These are phyloP conservation scores for Thalia dealbata DNA, from an alignment of 176 grass and related monocot species.

Conservation along the genomic window DNA sequence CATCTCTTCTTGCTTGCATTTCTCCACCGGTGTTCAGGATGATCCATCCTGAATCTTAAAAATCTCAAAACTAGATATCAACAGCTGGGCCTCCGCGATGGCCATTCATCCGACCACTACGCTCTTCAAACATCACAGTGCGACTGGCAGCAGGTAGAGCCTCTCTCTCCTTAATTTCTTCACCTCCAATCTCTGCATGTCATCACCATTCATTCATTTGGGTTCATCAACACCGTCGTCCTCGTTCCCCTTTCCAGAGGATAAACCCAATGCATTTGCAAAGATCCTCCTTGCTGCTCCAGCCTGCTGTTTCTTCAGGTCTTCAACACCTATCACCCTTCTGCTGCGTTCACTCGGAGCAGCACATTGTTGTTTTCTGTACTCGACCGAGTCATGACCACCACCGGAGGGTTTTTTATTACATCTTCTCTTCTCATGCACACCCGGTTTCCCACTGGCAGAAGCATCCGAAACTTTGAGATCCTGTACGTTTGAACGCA, in stretches of 20 bases:
- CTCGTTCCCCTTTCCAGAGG: constrained; percentile 26
- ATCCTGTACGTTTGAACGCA: background rate
- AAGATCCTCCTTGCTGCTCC: constrained; percentile 91
- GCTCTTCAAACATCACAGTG: background rate
- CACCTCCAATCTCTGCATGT: background rate
- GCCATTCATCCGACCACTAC: background rate
- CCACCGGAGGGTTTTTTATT: background rate
- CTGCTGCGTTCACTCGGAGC: background rate
- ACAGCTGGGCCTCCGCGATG: too few species aligned
- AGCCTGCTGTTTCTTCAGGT: constrained; percentile 64
- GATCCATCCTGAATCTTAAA: too few species aligned
- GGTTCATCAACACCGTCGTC: constrained; percentile 13
- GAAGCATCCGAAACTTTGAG: background rate
- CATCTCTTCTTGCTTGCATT: too few species aligned
- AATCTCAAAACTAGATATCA: too few species aligned
- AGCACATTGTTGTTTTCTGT: background rate
- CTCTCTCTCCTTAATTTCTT: background rate
- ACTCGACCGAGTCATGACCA: background rate
- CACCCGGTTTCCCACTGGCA: constrained; percentile 8
- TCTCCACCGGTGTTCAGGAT: too few species aligned
- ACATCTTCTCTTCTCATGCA: background rate
- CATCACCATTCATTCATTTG: constrained; percentile 24
- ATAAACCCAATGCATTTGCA: constrained; percentile 54
- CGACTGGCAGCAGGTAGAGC: too few species aligned
- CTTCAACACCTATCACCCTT: constrained; percentile 29